phyloP scores from a whole-genome alignment of 495 filamentous ascomycete species.

The Penicillium cosmopolitanum region DNA sequence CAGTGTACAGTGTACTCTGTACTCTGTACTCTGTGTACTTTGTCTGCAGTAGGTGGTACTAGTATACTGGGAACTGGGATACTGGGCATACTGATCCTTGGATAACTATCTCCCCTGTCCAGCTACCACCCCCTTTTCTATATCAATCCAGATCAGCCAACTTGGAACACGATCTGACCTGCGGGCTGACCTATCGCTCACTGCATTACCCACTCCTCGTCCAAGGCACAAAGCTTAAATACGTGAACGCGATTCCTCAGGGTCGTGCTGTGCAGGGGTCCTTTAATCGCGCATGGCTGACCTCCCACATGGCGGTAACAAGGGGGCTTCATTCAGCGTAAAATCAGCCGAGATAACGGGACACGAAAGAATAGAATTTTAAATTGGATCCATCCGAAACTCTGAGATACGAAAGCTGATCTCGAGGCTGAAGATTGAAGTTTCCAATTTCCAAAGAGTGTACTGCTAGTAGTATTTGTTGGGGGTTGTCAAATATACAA shows the following conservation, averaged over 20 bases:
- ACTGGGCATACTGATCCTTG: too few species aligned
- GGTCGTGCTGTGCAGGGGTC: background rate
- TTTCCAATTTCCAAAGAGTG: conserved; percentile 7
- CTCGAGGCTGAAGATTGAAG: conserved; percentile 1
- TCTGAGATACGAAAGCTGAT: background rate
- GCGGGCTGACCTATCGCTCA: background rate
- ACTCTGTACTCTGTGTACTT: too few species aligned
- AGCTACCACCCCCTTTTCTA: background rate
- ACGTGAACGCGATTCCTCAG: background rate
- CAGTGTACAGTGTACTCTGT: background rate
- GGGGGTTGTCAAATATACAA: too few species aligned
- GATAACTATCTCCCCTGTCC: background rate
- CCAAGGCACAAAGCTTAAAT: background rate
- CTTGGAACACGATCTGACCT: conserved; percentile 11
- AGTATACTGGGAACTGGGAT: too few species aligned
- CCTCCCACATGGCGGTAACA: background rate
- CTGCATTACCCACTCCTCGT: background rate
- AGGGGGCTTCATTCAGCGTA: background rate
- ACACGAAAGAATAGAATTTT: too few species aligned
- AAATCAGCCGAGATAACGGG: background rate
- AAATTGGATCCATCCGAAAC: too few species aligned
- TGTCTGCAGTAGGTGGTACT: background rate
- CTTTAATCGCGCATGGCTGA: background rate
- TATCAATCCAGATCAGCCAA: conserved; percentile 2
- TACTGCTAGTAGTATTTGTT: too few species aligned